These are phyloP conservation scores for Camellia japonica DNA, from an alignment of 148 eudicot species.

Conservation along the genomic window DNA sequence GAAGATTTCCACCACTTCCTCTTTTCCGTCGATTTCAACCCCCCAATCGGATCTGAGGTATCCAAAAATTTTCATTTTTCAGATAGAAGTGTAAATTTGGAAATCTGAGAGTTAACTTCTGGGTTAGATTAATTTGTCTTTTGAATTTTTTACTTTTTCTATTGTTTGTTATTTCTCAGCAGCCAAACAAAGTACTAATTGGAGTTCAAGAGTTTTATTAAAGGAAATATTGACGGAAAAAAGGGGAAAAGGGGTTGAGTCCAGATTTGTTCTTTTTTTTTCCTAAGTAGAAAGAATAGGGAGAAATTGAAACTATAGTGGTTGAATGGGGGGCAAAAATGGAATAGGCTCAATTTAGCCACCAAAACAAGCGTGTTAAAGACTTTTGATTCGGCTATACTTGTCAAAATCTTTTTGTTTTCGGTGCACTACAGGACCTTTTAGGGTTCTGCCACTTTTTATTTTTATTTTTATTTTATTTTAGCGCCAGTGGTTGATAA, in stretches of 20 bases:
- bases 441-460: background rate
- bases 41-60: conserved; percentile 60
- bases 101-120: background rate
- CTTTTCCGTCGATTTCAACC: conserved; percentile 63
- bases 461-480: background rate
- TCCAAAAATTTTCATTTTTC: background rate
- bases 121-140: background rate
- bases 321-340: background rate
- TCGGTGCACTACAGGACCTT: background rate
- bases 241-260: too few species aligned
- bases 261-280: background rate
- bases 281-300: background rate
- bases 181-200: background rate
- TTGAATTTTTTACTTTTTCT: background rate
- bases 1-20: conserved; percentile 73
- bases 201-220: background rate
- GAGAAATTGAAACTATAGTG: background rate
- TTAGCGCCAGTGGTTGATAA: background rate
- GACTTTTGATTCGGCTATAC: background rate
- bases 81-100: background rate
- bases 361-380: background rate
- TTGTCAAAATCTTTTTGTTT: background rate
- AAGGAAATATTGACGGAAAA: background rate
- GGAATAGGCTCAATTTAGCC: background rate
- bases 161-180: background rate